Evolutionary conservation across 1,139 yeast species (phyloP), one percentile per base, ranked within the genome.

Genomic region (Tardiomyces digboiensis): DNA sequence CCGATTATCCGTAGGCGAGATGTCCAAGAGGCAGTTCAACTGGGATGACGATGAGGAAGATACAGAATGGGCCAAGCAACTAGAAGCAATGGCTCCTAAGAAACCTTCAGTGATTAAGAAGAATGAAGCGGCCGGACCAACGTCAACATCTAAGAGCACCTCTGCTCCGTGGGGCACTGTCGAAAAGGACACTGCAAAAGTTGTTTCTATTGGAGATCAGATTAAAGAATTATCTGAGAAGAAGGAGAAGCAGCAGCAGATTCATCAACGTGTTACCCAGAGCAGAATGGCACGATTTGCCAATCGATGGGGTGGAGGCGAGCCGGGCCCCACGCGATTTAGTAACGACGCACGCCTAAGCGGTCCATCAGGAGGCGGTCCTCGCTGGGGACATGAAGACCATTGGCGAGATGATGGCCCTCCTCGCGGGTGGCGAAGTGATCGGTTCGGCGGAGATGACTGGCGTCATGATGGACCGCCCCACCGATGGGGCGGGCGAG

Each of bases 41-140:
- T 67, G 71, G 71, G 71, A 62, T 40, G 71, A 67, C 26, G 71
- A 29, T 29, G 41, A 39, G 23, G 41, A 39, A 18, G 29, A 29
- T 4, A 38, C 38, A 2, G 37, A 33, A 16, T 19, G 26, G 20
- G 21, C 18, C 14, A 20, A 20, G 26, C 46, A 18, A 19, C 41
- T n/a, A 26, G 43, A 18, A 20, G 37, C 19, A 38, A 22, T 23
- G 38, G 18, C 39, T 41, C n/a, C 39, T 36, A 22, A 44, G 41
- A 43, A 40, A 33, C 19, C 19, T 20, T 33, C 37, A n/a, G 5
- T n/a, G 3, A 16, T 16, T 18, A 22, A 19, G 47, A 42, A 36
- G 40, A 46, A 14, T 42, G 43, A 7, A 36, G 7, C 33, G 23
- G 21, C 18, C 42, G 19, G 14, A 39, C n/a, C 45, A 39, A 16